phyloP scores from a whole-genome alignment of 257 asterid species.

The Solanum pennellii region DNA sequence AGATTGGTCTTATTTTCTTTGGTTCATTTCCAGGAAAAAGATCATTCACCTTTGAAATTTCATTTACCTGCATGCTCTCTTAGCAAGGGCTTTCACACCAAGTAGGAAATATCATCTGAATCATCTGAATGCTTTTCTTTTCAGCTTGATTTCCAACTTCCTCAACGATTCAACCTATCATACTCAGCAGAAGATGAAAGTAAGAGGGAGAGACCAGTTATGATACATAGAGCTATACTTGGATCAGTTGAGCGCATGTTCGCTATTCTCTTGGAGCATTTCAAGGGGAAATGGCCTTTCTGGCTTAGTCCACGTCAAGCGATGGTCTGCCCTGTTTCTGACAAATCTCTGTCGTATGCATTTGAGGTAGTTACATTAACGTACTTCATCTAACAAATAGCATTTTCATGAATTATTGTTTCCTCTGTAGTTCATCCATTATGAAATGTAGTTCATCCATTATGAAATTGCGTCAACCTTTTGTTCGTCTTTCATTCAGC shows the following conservation, averaged over 20 bases:
- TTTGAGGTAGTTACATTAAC: constrained; percentile 34
- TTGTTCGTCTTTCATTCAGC: constrained; percentile 25
- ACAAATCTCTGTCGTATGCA: constrained; percentile 75
- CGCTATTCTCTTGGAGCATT: constrained; percentile 93
- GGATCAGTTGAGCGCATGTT: constrained; percentile 98
- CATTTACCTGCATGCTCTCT: constrained; percentile 14
- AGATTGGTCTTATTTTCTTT: constrained; percentile 1
- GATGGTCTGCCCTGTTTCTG: constrained; percentile 94
- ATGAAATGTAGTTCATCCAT: background rate
- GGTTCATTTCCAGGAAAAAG: background rate
- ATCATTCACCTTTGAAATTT: background rate
- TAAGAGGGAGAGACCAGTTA: constrained; percentile 88
- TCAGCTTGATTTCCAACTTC: constrained; percentile 98
- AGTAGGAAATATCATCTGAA: background rate
- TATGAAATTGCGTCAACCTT: background rate
- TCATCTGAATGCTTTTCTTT: constrained; percentile 15
- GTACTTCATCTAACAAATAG: background rate
- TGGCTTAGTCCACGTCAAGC: constrained; percentile 99
- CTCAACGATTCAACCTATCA: constrained; percentile 77
- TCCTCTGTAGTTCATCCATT: background rate
- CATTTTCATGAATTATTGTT: background rate
- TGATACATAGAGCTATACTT: constrained; percentile 90
- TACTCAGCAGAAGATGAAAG: constrained; percentile 95
- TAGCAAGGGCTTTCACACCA: background rate
- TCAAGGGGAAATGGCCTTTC: constrained; percentile 98